phyloP scores from a whole-genome alignment of 352 stramenopile species.

The Phytophthora colocasiae region DNA sequence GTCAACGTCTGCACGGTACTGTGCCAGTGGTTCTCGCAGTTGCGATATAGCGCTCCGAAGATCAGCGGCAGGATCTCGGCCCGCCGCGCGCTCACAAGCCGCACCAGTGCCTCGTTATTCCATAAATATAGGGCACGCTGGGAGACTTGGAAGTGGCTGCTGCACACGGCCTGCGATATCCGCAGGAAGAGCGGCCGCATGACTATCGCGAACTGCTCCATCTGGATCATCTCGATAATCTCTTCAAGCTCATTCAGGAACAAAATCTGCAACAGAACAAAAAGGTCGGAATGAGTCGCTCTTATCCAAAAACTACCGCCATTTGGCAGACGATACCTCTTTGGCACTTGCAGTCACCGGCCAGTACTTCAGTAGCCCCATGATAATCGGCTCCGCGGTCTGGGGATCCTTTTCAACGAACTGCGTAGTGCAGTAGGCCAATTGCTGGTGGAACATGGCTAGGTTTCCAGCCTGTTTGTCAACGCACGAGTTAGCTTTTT shows the following conservation, averaged over 20 bases:
- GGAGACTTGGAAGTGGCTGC: constrained; percentile 96
- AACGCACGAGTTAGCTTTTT: constrained; percentile 7
- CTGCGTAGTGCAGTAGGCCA: constrained; percentile 99
- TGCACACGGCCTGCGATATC: constrained; percentile 90
- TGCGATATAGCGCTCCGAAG: constrained; percentile 89
- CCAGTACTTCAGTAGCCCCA: constrained; percentile 95
- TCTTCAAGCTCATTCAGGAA: constrained; percentile 99
- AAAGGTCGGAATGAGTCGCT: constrained; percentile 21
- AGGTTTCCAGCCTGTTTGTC: constrained; percentile 79
- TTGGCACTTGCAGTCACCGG: constrained; percentile 93
- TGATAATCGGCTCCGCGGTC: constrained; percentile 94
- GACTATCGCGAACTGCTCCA: constrained; percentile 78
- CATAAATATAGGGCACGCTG: constrained; percentile 98
- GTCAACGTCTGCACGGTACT: constrained; percentile 94
- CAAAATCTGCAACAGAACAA: constrained; percentile 69
- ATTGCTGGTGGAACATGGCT: constrained; percentile 97
- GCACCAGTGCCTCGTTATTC: constrained; percentile 98
- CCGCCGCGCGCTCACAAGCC: constrained; percentile 94
- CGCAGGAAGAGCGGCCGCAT: constrained; percentile 81
- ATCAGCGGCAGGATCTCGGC: constrained; percentile 95
- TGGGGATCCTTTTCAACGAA: constrained; percentile 99
- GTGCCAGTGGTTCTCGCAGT: constrained; percentile 95
- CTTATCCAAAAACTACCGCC: background rate
- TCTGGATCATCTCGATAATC: constrained; percentile 96
- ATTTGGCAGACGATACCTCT: constrained; percentile 52